Evolutionary conservation across 148 eudicot genomes (phyloP).

Genomic region (Vaccinium corymbosum): DNA sequence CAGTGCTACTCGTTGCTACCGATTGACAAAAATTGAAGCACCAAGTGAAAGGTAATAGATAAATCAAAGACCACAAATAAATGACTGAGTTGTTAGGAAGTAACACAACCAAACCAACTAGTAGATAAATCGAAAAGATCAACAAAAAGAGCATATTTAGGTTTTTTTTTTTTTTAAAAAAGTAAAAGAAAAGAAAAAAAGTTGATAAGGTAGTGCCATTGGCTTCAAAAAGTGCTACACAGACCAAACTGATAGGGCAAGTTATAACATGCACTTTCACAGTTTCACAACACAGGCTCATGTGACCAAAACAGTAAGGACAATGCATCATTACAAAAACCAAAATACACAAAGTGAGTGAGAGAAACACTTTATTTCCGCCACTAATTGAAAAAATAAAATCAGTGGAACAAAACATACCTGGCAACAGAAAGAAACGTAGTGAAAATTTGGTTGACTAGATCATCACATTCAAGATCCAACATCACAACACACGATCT

Average conservation of each 20-base stretch:
- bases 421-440: conserved; percentile 83
- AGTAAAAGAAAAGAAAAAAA: background rate
- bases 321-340: background rate
- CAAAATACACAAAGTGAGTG: background rate
- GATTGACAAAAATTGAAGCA: background rate
- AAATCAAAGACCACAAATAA: background rate
- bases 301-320: background rate
- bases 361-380: background rate
- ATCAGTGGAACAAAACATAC: conserved; percentile 31
- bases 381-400: background rate
- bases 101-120: background rate
- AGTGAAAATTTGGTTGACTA: conserved; percentile 75
- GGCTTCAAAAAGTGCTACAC: background rate
- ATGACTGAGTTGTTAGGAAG: background rate
- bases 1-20: background rate
- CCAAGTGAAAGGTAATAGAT: background rate
- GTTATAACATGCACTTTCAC: background rate
- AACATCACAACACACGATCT: conserved; percentile 97
- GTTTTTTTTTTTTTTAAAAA: too few species aligned
- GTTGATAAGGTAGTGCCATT: background rate
- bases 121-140: background rate
- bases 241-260: background rate
- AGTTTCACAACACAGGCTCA: background rate
- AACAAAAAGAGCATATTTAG: background rate
- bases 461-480: conserved; percentile 97